Percentiles rank a stretch among this genome's conserved stretches.
Evolutionary conservation across 2,329 filamentous ascomycete species (phyloP).

Genomic region (Talaromyces verruculosus): DNA sequence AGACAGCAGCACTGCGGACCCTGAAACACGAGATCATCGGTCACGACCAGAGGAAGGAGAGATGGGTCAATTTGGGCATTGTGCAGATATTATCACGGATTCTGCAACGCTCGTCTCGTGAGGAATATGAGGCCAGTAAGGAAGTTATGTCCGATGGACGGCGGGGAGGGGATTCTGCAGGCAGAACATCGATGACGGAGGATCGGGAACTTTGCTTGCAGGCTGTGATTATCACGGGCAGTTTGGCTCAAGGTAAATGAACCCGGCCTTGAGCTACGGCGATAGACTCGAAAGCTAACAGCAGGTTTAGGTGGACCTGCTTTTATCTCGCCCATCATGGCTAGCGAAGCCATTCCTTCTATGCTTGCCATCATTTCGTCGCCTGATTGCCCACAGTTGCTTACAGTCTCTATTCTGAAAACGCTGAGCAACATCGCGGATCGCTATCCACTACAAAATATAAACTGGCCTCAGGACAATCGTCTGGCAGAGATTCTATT

Average conservation of each 20-base stretch:
- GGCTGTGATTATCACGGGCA: constrained; percentile 79
- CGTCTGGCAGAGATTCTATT: constrained; percentile 66
- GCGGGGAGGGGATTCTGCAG: constrained; percentile 36
- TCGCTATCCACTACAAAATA: constrained; percentile 59
- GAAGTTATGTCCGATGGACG: constrained; percentile 26
- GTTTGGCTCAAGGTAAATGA: constrained; percentile 72
- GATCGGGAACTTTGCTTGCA: constrained; percentile 71
- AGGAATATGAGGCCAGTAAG: constrained; percentile 36
- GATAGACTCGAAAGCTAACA: constrained; percentile 24
- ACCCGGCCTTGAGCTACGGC: not conserved
- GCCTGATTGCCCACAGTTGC: constrained; percentile 60
- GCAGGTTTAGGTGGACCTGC: constrained; percentile 66
- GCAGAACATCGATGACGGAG: constrained; percentile 48
- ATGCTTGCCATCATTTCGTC: constrained; percentile 71
- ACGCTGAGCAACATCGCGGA: constrained; percentile 71
- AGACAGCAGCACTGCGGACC: constrained; percentile 61
- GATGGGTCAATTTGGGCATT: constrained; percentile 69
- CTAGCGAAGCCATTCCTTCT: constrained; percentile 65
- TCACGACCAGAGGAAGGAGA: constrained; percentile 81
- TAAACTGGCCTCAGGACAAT: constrained; percentile 51
- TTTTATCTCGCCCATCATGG: constrained; percentile 73
- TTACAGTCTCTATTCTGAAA: constrained; percentile 72
- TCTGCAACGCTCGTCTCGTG: constrained; percentile 45
- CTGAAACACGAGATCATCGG: constrained; percentile 91
- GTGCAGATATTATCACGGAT: constrained; percentile 54